Percentiles rank a stretch among this genome's conserved stretches.
phyloP scores from a whole-genome alignment of 2,329 filamentous ascomycete genomes.

The Colletotrichum sojae region DNA sequence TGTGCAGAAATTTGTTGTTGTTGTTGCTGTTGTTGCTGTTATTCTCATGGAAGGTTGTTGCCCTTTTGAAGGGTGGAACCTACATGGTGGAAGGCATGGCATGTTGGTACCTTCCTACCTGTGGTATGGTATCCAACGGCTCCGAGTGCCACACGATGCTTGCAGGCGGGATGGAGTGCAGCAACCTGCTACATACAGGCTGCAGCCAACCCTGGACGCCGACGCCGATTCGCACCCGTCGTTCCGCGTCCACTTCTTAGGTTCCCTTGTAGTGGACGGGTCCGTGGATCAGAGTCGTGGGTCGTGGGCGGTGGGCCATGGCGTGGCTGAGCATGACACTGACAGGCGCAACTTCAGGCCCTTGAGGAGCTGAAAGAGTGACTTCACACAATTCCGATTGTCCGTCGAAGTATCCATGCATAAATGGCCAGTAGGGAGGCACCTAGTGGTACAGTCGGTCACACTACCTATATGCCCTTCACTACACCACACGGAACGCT shows the following conservation, averaged over 20 bases:
- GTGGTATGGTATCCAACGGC: background rate
- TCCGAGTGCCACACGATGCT: conserved; percentile 5
- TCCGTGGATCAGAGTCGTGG: conserved; percentile 20
- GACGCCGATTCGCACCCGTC: conserved; percentile 8
- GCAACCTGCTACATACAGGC: too few relatives aligned
- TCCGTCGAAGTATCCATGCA: too few relatives aligned
- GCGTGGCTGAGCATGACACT: conserved; percentile 36
- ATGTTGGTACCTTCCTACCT: too few relatives aligned
- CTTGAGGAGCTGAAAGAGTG: conserved; percentile 26
- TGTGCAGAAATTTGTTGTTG: background rate
- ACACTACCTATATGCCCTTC: too few relatives aligned
- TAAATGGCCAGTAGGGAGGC: too few relatives aligned
- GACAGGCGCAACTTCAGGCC: conserved; percentile 12
- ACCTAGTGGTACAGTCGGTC: too few relatives aligned
- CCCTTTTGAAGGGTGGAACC: too few relatives aligned
- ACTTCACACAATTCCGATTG: too few relatives aligned
- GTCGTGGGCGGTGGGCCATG: conserved; percentile 6
- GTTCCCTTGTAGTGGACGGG: conserved; percentile 15
- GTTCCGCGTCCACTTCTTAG: conserved; percentile 7
- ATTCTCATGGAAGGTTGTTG: too few relatives aligned
- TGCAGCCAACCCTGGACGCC: conserved; percentile 3
- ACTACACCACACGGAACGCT: too few relatives aligned
- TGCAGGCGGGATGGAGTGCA: background rate
- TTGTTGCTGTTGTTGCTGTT: too few relatives aligned
- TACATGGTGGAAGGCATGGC: too few relatives aligned